Conservation (phyloP, 2,329 filamentous ascomycete species). For the Pseudogymnoascus sp. region DNA sequence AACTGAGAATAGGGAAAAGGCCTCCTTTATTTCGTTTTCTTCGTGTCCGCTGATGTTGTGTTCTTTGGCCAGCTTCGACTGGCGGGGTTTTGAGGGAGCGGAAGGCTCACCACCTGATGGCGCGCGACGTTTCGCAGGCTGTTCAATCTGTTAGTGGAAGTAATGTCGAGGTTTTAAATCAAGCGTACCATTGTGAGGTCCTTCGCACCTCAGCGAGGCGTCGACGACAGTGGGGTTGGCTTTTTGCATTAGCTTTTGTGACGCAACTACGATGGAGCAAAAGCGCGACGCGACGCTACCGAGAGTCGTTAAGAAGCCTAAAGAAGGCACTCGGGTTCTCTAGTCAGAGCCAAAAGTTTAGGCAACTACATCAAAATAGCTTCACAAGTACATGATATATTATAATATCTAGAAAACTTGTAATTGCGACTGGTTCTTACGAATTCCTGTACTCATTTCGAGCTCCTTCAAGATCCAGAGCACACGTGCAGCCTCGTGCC, state of each 20-base stretch:
- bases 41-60: constrained; percentile 78
- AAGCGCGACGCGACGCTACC: constrained; percentile 3
- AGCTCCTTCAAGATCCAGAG: not conserved
- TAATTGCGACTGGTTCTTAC: not conserved
- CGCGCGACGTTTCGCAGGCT: constrained; percentile 27
- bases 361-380: not conserved
- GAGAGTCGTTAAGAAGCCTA: not conserved
- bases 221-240: not conserved
- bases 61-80: constrained; percentile 87
- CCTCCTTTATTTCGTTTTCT: constrained; percentile 85
- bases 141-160: not conserved
- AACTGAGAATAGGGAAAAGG: constrained; percentile 70
- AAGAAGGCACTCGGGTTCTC: not conserved
- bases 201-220: not conserved
- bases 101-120: constrained; percentile 14
- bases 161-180: not conserved
- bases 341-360: not conserved
- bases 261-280: not conserved
- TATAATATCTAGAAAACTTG: not conserved
- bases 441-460: not conserved
- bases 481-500: not conserved
- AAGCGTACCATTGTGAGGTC: not conserved
- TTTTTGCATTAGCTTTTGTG: constrained; percentile 6
- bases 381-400: not conserved
- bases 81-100: constrained; percentile 43